Evolutionary conservation across 106 monocot genomes (phyloP), one percentile per base, ranked within the genome.

Genomic region (Gastrodia elata): DNA sequence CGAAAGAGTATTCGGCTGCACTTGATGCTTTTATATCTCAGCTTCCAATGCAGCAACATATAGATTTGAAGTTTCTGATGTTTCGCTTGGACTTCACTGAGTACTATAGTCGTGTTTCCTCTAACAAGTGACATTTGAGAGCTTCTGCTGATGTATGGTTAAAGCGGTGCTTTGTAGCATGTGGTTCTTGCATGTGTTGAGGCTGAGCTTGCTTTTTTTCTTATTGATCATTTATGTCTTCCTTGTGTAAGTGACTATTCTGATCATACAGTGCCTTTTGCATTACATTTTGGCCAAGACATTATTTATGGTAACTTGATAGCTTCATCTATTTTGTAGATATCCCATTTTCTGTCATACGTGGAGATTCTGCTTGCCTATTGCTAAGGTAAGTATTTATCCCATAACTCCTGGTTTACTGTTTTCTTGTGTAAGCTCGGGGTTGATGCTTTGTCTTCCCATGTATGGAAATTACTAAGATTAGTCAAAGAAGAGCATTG

Each of bases 71-170:
- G 76, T 98, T 93, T 68, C 87, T 98, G 0, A 73, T 91, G 32
- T 98, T 98, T 68, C 90, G 98, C 18, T 76, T 98, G 48, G 88
- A 98, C 77, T 98, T 98, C 71, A 98, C 93, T 30, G 98, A 98
- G 68, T 98, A 91, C 64, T 98, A 98, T 68, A 93, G 83, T 67
- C 79, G 77, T 41, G 83, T 88, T 71, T 77, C 78, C 10, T 56
- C 69, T 26, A 68, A 71, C 37, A 81, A 56, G 78, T 87, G 75
- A 69, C 6, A 67, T 37, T 20, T 10, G 69, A 25, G 24, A 7
- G 39, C 68, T 25, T n/a, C 22, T 3, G 38, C 24, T 7, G 22
- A 25, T 8, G 18, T 11, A 8, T 20, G 37, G 3, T 64, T 20
- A 68, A 38, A 68, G 2, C 37, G 41, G 40, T 0, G 2, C 3